Evolutionary conservation across 1,139 yeast species (phyloP), one percentile per base, ranked within the genome.

Genomic region (Debaryomycetaceae sp.): DNA sequence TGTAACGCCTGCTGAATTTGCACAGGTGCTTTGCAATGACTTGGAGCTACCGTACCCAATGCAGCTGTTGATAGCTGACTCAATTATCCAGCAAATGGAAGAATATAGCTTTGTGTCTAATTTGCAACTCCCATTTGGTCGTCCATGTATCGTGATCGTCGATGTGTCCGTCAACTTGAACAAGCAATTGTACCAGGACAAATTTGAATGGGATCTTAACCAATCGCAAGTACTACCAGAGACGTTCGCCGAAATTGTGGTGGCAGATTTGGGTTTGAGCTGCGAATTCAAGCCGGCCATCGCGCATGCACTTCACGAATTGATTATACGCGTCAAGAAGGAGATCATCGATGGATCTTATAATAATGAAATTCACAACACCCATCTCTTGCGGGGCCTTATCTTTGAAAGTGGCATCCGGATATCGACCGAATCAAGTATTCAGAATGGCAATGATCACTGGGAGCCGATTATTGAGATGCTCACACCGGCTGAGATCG

Each of bases 401-500:
- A 52, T 62, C 5, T 62, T 63, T 38, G 69, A 64, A 42, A 50
- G 63, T 36, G 66, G 66, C 21, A 55, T 64, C 12, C 47, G 71
- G 32, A 63, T 64, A 13, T 52, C 62, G 4, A 64, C 69, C 2
- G 71, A 64, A 40, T 53, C 56, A 21, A 63, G 70, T 40, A 47
- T 58, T 7, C 64, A 54, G 35, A 63, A 61, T 38, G 70, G 70
- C 1, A 64, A 61, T 26, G 85, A 77, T 29, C 80, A 74, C 22
- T 90, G 96, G 94, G 79, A 81, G 30, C 98, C 99, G 10, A 68
- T 76, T 22, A 79, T 90, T 3, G 97, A 87, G 52, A 72, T 74
- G 6, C 64, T 90, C 36, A 77, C 93, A 1, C 90, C 85, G 28
- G 87, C 90, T 68, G 98, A 90, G 55, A 85, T 90, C 34, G 97